Conservation (phyloP, 164 flowering plant genomes). For the Aristolochia californica region DNA sequence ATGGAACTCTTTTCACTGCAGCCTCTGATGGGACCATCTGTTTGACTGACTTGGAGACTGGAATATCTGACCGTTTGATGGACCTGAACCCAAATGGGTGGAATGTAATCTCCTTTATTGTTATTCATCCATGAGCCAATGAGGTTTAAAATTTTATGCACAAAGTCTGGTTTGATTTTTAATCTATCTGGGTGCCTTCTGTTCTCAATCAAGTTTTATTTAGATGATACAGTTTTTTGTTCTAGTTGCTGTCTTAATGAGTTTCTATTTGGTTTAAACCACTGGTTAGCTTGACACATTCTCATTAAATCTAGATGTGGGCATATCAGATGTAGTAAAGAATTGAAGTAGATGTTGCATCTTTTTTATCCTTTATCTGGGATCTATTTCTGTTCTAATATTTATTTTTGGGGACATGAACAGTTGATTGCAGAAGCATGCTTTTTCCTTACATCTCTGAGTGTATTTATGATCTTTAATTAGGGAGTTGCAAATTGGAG, state of each 20-base stretch:
- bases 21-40: slow-evolving; percentile 93
- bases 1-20: slow-evolving; percentile 62
- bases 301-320: too few relatives aligned
- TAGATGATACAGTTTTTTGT: too few relatives aligned
- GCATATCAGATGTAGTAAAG: too few relatives aligned
- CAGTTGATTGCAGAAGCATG: too few relatives aligned
- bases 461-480: slow-evolving; percentile 2
- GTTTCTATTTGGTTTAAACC: too few relatives aligned
- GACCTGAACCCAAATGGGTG: slow-evolving; percentile 88
- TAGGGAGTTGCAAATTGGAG: slow-evolving; percentile 83
- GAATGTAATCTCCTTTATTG: slow-evolving; percentile 40
- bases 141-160: too few relatives aligned
- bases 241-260: too few relatives aligned
- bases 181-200: too few relatives aligned
- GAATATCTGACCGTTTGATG: slow-evolving; percentile 54
- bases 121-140: too few relatives aligned
- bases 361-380: neutral
- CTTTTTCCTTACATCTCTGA: too few relatives aligned
- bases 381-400: neutral
- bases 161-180: neutral
- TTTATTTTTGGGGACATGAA: neutral
- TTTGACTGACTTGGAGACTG: slow-evolving; percentile 83
- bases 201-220: too few relatives aligned
- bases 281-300: too few relatives aligned
- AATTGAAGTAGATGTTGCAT: neutral